phyloP scores from a whole-genome alignment of 2,329 filamentous ascomycete species.

The Monosporascus sp. region DNA sequence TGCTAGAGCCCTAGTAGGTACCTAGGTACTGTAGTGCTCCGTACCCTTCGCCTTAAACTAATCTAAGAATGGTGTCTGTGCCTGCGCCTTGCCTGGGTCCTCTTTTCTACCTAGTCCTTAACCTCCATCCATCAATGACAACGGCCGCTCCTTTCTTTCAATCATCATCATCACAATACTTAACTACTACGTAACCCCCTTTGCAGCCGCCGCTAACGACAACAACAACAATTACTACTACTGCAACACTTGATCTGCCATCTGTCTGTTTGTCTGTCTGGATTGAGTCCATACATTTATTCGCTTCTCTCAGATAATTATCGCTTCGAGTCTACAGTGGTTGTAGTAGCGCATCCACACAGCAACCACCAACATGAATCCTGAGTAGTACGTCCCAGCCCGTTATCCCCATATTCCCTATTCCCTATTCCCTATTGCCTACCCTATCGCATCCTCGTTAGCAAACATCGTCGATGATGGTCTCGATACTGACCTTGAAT shows the following conservation, averaged over 20 bases:
- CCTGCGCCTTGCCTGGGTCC: no score
- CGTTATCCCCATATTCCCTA: conserved; percentile 8
- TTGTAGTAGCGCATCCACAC: conserved; percentile 14
- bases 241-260: no score
- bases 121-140: neutral
- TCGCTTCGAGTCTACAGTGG: no score
- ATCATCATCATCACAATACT: neutral
- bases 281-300: conserved; percentile 2
- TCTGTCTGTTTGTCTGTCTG: conserved; percentile 3
- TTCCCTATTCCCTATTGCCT: conserved; percentile 14
- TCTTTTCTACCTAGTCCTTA: neutral
- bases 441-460: conserved; percentile 6
- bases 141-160: neutral
- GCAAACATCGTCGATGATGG: neutral
- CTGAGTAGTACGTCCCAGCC: conserved; percentile 71
- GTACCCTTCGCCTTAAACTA: no score
- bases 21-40: no score
- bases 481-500: conserved; percentile 1
- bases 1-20: no score
- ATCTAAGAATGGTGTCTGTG: no score
- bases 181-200: neutral
- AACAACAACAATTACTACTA: neutral
- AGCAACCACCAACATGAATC: conserved; percentile 68
- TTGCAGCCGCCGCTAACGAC: neutral
- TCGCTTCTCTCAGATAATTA: no score